Evolutionary conservation across 2,329 filamentous ascomycete species (phyloP).

Genomic region (Aciculosporium take): DNA sequence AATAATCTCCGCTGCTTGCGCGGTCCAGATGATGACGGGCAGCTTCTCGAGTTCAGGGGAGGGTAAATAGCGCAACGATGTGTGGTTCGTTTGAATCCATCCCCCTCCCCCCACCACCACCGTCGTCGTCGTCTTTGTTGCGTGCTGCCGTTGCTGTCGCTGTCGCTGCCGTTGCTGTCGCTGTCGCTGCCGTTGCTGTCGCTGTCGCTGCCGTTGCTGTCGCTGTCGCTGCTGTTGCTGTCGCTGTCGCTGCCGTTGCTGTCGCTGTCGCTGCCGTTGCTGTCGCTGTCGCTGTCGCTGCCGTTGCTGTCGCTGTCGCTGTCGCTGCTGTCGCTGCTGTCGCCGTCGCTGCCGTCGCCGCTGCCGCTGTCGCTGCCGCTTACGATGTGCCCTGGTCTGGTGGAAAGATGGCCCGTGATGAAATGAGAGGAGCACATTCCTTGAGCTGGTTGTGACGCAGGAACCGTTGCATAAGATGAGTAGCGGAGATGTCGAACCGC

Average conservation of each 20-base stretch:
- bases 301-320: too few relatives aligned
- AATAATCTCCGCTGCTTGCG: background rate
- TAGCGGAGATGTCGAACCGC: slow-evolving; percentile 4
- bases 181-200: too few relatives aligned
- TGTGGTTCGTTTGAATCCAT: background rate
- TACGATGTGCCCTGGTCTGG: too few relatives aligned
- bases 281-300: background rate
- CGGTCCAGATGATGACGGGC: background rate
- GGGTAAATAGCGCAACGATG: background rate
- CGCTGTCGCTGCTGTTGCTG: background rate
- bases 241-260: background rate
- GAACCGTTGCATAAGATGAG: slow-evolving; percentile 4
- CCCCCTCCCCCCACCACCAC: too few relatives aligned
- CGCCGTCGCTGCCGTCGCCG: background rate
- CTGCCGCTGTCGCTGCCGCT: background rate
- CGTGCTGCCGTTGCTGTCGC: background rate
- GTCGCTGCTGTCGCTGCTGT: background rate
- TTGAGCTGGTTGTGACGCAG: background rate
- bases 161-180: too few relatives aligned
- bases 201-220: background rate
- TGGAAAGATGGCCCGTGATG: background rate
- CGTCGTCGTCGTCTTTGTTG: background rate
- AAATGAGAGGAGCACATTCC: background rate
- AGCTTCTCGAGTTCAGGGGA: background rate
- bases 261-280: background rate